Evolutionary conservation across 345 rosid species (phyloP), one percentile per base, ranked within the genome.

Genomic region (Balakata baccata): DNA sequence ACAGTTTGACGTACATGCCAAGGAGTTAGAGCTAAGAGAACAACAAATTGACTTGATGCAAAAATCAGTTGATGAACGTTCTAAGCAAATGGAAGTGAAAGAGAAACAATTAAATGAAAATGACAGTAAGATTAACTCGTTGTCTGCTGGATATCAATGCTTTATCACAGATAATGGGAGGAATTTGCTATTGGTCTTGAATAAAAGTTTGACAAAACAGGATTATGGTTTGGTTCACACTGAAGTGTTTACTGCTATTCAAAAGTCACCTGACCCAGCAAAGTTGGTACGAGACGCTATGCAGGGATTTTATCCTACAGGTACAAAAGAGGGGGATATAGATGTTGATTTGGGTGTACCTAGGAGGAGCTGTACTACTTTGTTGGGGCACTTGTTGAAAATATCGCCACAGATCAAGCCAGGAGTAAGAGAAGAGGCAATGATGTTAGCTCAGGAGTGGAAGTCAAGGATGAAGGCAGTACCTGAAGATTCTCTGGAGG

Each of bases 401-500:
- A 17, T 75, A 56, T 71, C 75, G 17, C 76, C 76, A 11, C 38
- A 56, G 58, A 41, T 78, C 7, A 69, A 34, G 34, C 82, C 80
- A 49, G 58, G 39, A 9, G 78, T 75, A 64, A 68, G 37, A 67
- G 66, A 83, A 59, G 80, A 56, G 66, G 86, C 80, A 47, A 34
- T 56, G 70, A 59, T 68, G 37, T 60, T 83, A 49, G 82, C 84
- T 29, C 3, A 9, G 22, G 68, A 62, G 60, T 87, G 90, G 84
- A 84, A 78, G 76, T 60, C 74, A 37, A 86, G 75, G 73, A 79
- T 84, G 74, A 66, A 34, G 29, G 76, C 77, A 16, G 75, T 69
- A 56, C 45, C 66, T 14, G 79, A 79, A 34, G 71, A 79, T 73
- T 74, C 82, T 43, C 65, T 74, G 62, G 88, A 84, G 74, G 82